Conservation (phyloP, 1,284 basidiomycete genomes). For the Cystobasidium pallidum region DNA sequence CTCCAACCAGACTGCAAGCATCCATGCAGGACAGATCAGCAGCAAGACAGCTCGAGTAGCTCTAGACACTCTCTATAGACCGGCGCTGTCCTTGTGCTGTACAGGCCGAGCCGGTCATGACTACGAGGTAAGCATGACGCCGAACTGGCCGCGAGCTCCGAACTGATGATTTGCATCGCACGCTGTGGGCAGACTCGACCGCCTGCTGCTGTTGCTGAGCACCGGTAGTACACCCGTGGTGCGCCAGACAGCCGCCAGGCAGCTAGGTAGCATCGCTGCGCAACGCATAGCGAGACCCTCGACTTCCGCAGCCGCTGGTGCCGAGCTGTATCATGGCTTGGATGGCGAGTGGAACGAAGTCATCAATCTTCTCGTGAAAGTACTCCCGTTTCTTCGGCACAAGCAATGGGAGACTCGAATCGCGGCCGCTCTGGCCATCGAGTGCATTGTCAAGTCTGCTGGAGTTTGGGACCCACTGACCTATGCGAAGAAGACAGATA, state of each 20-base stretch:
- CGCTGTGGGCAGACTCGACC: constrained; percentile 35
- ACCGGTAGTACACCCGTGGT: constrained; percentile 78
- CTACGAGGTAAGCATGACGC: constrained; percentile 26
- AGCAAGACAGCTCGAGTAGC: neutral
- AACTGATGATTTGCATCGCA: neutral
- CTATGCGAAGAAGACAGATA: constrained; percentile 45
- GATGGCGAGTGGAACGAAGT: constrained; percentile 80
- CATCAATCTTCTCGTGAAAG: constrained; percentile 77
- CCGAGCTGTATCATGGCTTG: constrained; percentile 52
- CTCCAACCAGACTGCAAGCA: too few relatives aligned
- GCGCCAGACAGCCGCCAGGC: constrained; percentile 85
- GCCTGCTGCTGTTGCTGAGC: constrained; percentile 41
- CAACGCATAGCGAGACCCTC: constrained; percentile 64
- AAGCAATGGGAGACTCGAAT: constrained; percentile 83
- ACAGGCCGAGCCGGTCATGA: neutral
- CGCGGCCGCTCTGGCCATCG: constrained; percentile 80
- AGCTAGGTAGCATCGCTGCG: constrained; percentile 84
- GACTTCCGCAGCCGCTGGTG: constrained; percentile 42
- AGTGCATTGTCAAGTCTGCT: constrained; percentile 79
- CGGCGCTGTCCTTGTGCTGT: neutral
- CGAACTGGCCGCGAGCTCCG: neutral
- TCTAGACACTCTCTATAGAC: neutral
- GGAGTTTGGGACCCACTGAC: constrained; percentile 75
- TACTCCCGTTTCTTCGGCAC: constrained; percentile 83
- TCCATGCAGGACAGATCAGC: constrained; percentile 1